Base-by-base conservation (phyloP, 768 basidiomycete genomes). In the Saitozyma sp. region DNA sequence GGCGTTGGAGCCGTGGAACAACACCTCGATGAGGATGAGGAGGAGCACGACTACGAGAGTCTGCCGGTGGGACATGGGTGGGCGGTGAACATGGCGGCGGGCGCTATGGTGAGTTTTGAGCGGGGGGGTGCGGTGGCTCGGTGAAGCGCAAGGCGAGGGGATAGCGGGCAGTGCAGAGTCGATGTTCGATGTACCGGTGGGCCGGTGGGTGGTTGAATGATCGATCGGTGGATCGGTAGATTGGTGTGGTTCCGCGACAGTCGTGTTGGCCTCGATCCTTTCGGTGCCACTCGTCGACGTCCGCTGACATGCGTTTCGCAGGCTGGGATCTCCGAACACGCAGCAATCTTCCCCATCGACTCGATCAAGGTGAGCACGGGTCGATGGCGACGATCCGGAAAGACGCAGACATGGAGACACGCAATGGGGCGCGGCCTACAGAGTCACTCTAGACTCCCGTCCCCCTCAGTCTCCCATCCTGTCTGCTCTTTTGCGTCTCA, bases 261-360 rank as follows among this genome's bases (percentile, higher is more conserved):
- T 29, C 5, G 29, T 29, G 29, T 29, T 29, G 29, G 2, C 5
- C 5, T 2, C 29, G 29, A 29, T 29, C 29, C 29, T 2, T 29
- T 2, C 5, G 29, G 29, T 29, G 29, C 29, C 29, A 5, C 5
- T 29, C 29, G 29, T 29, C 29, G 29, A 29, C 29, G 2, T 29
- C 29, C 29, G 29, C 29, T 29, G 29, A 29, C 29, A 29, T 5
- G 29, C n/a, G 9, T 37, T 51, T 58, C 41, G 29, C 78, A 95
- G 93, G 96, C 96, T 71, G 96, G 96, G 64, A 98, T 99, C 71
- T 93, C 94, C 58, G 96, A 99, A 80, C 96, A 99, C 82, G 90
- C 93, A 39, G 92, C 96, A 78, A 98, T 99, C 89, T 99, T 91
- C 78, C 96, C 96, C 6, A 83, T 98, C 66, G 96, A 99, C 82